phyloP scores from a whole-genome alignment of 2,329 filamentous ascomycete genomes.

The Coleophoma cylindrospora region DNA sequence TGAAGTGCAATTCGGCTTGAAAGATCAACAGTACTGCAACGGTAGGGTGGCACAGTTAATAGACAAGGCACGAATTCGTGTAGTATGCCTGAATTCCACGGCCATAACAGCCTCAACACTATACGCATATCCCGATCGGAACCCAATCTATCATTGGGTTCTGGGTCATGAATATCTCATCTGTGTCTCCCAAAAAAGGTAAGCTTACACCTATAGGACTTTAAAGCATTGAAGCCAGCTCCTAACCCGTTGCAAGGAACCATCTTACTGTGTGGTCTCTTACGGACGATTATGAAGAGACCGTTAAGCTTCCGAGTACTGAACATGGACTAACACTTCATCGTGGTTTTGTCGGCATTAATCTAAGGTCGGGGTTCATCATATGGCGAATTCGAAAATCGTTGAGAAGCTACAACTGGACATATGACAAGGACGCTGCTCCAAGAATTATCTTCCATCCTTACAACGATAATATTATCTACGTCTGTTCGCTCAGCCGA shows the following conservation, averaged over 20 bases:
- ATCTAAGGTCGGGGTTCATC: not conserved
- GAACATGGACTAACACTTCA: not conserved
- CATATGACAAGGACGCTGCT: too few relatives aligned
- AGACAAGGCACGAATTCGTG: not conserved
- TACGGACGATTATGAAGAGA: not conserved
- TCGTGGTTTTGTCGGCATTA: not conserved
- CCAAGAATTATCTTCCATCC: too few relatives aligned
- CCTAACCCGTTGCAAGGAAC: not conserved
- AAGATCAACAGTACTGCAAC: constrained; percentile 12
- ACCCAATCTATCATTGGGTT: not conserved
- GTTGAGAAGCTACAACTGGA: not conserved
- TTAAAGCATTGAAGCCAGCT: too few relatives aligned
- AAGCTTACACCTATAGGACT: too few relatives aligned
- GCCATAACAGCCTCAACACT: not conserved
- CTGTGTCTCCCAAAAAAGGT: not conserved
- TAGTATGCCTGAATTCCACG: not conserved
- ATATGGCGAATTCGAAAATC: not conserved
- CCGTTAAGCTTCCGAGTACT: not conserved
- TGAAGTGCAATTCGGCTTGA: not conserved
- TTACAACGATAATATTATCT: too few relatives aligned
- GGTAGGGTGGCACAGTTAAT: constrained; percentile 10
- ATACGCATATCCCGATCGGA: not conserved
- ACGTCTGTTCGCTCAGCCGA: too few relatives aligned
- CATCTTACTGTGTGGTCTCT: not conserved
- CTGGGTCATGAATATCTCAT: not conserved